These are phyloP conservation scores for Fomitopsis serialis DNA, from an alignment of 768 basidiomycete genomes.

Conservation along the genomic window DNA sequence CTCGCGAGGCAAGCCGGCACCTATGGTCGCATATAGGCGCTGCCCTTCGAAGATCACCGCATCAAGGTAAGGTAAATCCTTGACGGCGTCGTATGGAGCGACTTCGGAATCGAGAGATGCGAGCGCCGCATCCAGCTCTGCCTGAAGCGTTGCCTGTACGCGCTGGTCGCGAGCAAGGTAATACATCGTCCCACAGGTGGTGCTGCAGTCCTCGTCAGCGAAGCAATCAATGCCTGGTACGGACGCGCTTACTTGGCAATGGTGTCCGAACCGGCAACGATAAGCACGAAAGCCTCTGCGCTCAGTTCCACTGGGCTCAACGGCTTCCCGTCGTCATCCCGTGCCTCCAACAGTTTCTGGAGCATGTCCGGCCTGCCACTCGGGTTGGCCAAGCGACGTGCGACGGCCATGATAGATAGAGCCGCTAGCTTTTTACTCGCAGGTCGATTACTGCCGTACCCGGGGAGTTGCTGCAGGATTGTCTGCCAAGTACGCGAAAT, in stretches of 20 bases:
- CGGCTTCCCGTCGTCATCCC: conserved; percentile 12
- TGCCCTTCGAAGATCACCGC: conserved; percentile 27
- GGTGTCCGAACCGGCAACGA: conserved; percentile 14
- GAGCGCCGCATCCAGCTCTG: conserved; percentile 8
- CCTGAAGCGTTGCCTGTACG: conserved; percentile 4
- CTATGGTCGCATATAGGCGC: conserved; percentile 24
- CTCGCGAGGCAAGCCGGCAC: conserved; percentile 24
- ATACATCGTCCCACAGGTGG: neutral
- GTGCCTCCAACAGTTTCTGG: conserved; percentile 6
- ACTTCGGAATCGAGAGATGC: neutral
- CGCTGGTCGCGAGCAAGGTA: conserved; percentile 1
- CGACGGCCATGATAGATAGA: conserved; percentile 8
- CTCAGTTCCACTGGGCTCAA: conserved; percentile 9
- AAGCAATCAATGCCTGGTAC: neutral
- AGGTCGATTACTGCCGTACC: neutral
- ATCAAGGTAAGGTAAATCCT: conserved; percentile 18
- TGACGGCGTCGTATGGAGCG: conserved; percentile 1
- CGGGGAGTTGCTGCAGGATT: neutral
- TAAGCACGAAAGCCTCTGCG: conserved; percentile 7
- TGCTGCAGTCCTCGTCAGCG: neutral
- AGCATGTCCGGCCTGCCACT: conserved; percentile 6
- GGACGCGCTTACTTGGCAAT: conserved; percentile 9
- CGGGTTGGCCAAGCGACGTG: conserved; percentile 3
- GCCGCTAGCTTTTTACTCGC: neutral
- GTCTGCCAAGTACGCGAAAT: conserved; percentile 3